Evolutionary conservation across 2,329 filamentous ascomycete species (phyloP), one percentile per base, ranked within the genome.

Genomic region (Apiospora kogelbergensis): DNA sequence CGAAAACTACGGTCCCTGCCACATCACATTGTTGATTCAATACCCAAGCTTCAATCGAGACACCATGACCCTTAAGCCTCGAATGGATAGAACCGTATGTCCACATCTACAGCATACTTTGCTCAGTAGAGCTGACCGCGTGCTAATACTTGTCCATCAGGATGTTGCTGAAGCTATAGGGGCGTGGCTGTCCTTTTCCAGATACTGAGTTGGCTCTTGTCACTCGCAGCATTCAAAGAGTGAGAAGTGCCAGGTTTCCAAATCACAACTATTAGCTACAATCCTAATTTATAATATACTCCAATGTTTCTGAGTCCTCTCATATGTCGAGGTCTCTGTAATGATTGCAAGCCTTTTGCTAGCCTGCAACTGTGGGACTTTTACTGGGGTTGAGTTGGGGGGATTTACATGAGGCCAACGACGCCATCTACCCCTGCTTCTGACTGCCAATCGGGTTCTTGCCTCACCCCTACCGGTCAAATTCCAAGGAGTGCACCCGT

Each of bases 171-270:
- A 30, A 3, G 48, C 48, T 33, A 48, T 63, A 24, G 66, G 66
- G n/a, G 63, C 66, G 6, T 67, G 66, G 66, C n/a, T 67, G 20
- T 63, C 66, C 22, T 67, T 63, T 67, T 67, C 37, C 66, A 67
- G 46, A 63, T 67, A 15, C 20, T 63, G 2, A 45, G 66, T 30
- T 67, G 66, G 66, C 33, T 67, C 2, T 26, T 67, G 2, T 67
- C 66, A 45, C 15, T n/a, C 5, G 11, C 45, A 37, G 66, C 33
- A 46, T 30, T 33, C 20, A 22, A 48, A 26, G 3, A 26, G 1
- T 48, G 6, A 17, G 1, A 17, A 4, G 0, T 26, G 3, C 2
- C 10, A 11, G 46, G 9, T 40, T 40, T 40, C 9, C 9, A 2
- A 40, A 40, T n/a, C n/a, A n/a, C n/a, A n/a, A n/a, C n/a, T n/a